Conservation (phyloP, 371 early-diverging fungal species). For the Zychaea mexicana region DNA sequence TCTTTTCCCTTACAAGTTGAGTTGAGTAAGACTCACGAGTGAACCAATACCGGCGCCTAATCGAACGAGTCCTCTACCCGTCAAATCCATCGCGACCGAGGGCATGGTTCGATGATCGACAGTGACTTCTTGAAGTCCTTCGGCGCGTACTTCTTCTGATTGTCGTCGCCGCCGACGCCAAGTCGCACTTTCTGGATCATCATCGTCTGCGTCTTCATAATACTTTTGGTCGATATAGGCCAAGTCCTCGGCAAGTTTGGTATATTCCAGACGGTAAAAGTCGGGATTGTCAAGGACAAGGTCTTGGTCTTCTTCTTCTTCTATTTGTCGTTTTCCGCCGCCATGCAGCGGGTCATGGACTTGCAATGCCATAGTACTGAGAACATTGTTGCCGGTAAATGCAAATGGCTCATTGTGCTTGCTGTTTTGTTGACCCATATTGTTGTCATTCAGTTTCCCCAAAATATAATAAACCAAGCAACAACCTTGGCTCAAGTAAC, state of each 20-base stretch:
- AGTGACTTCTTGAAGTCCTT: background rate
- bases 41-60: conserved; percentile 37
- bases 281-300: background rate
- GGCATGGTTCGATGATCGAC: conserved; percentile 13
- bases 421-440: conserved; percentile 1
- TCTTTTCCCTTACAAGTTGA: conserved; percentile 46
- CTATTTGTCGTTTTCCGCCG: too few relatives aligned
- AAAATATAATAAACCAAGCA: too few relatives aligned
- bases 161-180: background rate
- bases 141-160: background rate
- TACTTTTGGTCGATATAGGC: conserved; percentile 39
- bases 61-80: conserved; percentile 29
- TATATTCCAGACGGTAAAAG: background rate
- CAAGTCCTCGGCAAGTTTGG: conserved; percentile 27
- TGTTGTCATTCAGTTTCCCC: background rate
- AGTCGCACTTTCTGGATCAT: conserved; percentile 11
- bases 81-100: conserved; percentile 27
- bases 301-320: background rate
- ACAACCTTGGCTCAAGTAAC: too few relatives aligned
- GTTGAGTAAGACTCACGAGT: conserved; percentile 30
- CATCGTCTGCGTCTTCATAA: conserved; percentile 14
- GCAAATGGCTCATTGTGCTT: background rate
- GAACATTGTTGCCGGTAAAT: background rate
- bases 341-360: background rate
- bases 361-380: background rate